phyloP scores from a whole-genome alignment of 805 yeast species.

The Yarrowia phangngaensis region DNA sequence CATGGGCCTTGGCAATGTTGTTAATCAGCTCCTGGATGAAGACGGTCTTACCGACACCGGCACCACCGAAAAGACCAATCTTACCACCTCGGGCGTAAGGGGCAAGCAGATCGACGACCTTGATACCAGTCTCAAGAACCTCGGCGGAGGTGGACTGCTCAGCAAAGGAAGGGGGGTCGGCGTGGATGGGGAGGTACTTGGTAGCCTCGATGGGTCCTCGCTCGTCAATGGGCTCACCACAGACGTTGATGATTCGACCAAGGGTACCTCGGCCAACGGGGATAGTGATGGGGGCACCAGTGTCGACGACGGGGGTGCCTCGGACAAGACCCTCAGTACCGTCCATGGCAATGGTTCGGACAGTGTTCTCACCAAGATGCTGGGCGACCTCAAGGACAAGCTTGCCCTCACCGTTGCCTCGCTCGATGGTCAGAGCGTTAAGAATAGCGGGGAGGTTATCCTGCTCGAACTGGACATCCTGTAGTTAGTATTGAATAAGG shows the following conservation, averaged over 20 bases:
- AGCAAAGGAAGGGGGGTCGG: slow-evolving; percentile 93
- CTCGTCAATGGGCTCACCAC: slow-evolving; percentile 99
- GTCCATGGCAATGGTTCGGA: slow-evolving; percentile 99
- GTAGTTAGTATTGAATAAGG: slow-evolving; percentile 28
- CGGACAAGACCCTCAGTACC: slow-evolving; percentile 99
- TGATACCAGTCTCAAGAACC: slow-evolving; percentile 98
- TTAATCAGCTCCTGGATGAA: slow-evolving; percentile 99
- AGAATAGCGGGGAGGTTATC: slow-evolving; percentile 95
- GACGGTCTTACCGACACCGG: slow-evolving; percentile 99
- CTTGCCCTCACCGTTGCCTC: slow-evolving; percentile 57
- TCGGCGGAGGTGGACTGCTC: slow-evolving; percentile 98
- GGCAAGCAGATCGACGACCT: slow-evolving; percentile 98
- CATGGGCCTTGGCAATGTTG: slow-evolving; percentile 99
- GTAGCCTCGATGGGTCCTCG: slow-evolving; percentile 96
- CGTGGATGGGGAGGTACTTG: slow-evolving; percentile 96
- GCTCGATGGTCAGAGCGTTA: slow-evolving; percentile 89
- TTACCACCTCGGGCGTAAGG: slow-evolving; percentile 99
- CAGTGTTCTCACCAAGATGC: slow-evolving; percentile 99
- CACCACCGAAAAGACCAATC: slow-evolving; percentile 99
- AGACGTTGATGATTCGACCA: slow-evolving; percentile 95
- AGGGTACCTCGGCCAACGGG: slow-evolving; percentile 99
- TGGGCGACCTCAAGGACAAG: slow-evolving; percentile 98
- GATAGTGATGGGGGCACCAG: slow-evolving; percentile 97
- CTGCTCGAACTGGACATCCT: slow-evolving; percentile 93
- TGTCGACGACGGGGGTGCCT: slow-evolving; percentile 87